Evolutionary conservation across 208 protist genomes (phyloP).

Genomic region (Naegleria fowleri): DNA sequence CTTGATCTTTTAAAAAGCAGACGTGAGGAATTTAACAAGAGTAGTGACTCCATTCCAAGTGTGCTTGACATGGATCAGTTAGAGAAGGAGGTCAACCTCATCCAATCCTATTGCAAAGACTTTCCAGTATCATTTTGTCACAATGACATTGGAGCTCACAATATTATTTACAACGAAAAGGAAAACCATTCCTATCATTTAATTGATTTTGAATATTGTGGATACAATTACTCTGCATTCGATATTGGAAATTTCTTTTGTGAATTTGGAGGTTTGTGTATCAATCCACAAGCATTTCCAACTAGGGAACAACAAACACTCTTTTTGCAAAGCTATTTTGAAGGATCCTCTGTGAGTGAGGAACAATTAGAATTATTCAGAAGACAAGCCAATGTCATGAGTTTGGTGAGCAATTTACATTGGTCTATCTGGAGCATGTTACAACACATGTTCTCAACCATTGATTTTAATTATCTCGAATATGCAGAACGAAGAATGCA

Average conservation of each 20-base stretch:
- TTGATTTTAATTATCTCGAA: conserved; percentile 20
- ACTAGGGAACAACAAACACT: conserved; percentile 56
- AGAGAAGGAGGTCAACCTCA: background rate
- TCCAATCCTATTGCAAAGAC: background rate
- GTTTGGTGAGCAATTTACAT: background rate
- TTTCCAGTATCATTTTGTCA: conserved; percentile 15
- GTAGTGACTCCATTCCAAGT: background rate
- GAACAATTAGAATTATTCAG: background rate
- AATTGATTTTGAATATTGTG: conserved; percentile 85
- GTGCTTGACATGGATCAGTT: background rate
- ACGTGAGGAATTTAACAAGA: background rate
- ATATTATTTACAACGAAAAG: background rate
- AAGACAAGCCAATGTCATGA: background rate
- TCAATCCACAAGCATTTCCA: conserved; percentile 61
- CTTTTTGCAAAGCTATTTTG: conserved; percentile 66
- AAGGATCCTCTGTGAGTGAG: background rate
- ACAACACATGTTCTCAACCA: background rate
- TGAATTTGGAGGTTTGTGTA: conserved; percentile 77
- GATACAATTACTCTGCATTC: conserved; percentile 70
- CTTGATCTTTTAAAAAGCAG: background rate
- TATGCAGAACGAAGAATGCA: conserved; percentile 1
- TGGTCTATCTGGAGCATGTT: background rate
- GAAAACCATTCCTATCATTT: conserved; percentile 42
- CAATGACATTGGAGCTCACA: background rate
- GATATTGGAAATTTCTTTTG: conserved; percentile 84